Base-by-base conservation (phyloP, 129 eudicot species). In the Mikania micrantha region DNA sequence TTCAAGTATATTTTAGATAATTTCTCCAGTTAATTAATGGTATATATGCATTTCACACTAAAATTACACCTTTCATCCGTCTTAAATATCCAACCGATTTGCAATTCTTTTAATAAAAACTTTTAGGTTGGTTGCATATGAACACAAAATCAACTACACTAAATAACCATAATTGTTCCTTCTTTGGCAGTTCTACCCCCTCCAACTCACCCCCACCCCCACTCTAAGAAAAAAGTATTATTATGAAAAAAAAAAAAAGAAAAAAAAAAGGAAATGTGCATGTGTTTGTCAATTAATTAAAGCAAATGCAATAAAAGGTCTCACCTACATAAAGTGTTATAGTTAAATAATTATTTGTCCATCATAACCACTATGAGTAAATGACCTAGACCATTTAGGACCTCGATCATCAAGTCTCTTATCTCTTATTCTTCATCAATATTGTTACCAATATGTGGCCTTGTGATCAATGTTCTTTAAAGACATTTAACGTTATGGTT, bases 281-380 rank as follows among this genome's bases (percentile, higher is more conserved):
- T 58, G 42, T 57, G n/a, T n/a, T n/a, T n/a, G n/a, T n/a, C 20
- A 35, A 28, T 54, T 28, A 41, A 36, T 54, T 50, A 74, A 74
- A 74, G 67, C 67, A 39, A 60, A 35, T 60, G 64, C 75, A 68
- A 47, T 76, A 67, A 67, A 67, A 38, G 79, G 29, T 65, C 36
- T 50, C 70, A 76, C 80, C 80, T 68, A 67, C 62, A 68, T 34
- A 66, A 66, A 74, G 68, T 75, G 69, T 58, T 44, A 56, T 34
- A 59, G 21, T 67, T 58, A 19, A 56, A 20, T 67, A 32, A 24
- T 20, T 11, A 67, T 67, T 74, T 74, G 78, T 53, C 48, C 69
- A 34, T 76, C 39, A 35, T 60, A 68, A 76, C 80, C 75, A 76
- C 80, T 38, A 20, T 60, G 80, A 76, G 70, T 76, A 58, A 68